These are phyloP conservation scores for Thielaviopsis populi DNA, from an alignment of 2,329 filamentous ascomycete species.

Conservation along the genomic window DNA sequence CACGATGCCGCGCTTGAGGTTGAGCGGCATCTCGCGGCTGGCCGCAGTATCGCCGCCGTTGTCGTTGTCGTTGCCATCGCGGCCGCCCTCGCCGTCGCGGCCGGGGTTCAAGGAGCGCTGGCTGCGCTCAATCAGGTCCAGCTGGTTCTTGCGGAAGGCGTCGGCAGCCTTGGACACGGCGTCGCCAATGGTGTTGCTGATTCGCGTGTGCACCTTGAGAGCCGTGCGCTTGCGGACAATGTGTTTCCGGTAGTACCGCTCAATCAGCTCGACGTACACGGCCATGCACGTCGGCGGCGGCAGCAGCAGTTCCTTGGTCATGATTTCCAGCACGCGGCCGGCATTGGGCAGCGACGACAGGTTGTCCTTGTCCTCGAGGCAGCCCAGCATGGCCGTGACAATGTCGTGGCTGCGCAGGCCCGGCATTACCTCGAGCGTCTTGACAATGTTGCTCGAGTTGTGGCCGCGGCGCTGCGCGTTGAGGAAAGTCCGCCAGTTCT, in stretches of 20 bases:
- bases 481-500: conserved; percentile 56
- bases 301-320: conserved; percentile 19
- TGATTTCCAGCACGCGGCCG: conserved; percentile 51
- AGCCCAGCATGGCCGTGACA: conserved; percentile 25
- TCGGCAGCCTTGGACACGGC: conserved; percentile 1
- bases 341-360: conserved; percentile 51
- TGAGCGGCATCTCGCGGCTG: background rate
- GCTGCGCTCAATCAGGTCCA: conserved; percentile 8
- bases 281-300: conserved; percentile 8
- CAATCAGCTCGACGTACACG: conserved; percentile 10
- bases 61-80: too few relatives aligned
- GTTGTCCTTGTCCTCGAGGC: conserved; percentile 64
- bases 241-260: conserved; percentile 12
- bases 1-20: conserved; percentile 5
- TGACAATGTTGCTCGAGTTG: conserved; percentile 45
- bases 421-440: conserved; percentile 43
- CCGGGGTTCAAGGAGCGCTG: background rate
- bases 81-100: background rate
- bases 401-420: conserved; percentile 23
- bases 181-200: background rate
- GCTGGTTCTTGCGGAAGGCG: conserved; percentile 9
- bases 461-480: conserved; percentile 50
- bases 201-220: background rate
- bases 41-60: background rate
- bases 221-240: background rate